Base-by-base conservation (phyloP, 2,329 filamentous ascomycete genomes). In the Eutypa lata region DNA sequence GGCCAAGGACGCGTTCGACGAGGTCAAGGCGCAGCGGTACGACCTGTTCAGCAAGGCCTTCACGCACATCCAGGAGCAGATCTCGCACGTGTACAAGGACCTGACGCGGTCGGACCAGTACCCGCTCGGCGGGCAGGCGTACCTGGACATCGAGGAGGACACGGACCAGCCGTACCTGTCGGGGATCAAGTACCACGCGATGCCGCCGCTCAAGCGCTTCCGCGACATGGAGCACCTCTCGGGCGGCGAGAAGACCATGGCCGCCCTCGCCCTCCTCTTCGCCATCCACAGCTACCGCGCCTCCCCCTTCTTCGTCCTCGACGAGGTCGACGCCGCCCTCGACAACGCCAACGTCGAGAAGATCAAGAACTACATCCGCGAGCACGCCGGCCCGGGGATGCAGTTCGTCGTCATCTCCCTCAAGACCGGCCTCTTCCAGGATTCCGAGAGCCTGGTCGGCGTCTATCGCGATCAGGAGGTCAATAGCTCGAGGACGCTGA, bases 181-280 rank as follows among this genome's bases (percentile, higher is more conserved):
- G 40, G 94, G 94, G 31, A 91, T 99, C 73, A 97, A 96, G 68
- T 99, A 99, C 73, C 92, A 97, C 69, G 95, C 94, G 57, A 99
- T 97, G 92, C 94, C 94, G 19, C 94, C 94, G 1, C 84, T 97
- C 57, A 99, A 99, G 76, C 91, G 94, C 45, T 99, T 99, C 82
- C 84, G 94, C 63, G 95, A 99, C 71, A 99, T 99, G 94, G 94
- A 99, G 71, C 94, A 97, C 69, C 78, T 99, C 10, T 96, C 91
- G 1, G 94, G 94, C 64, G 94, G 94, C 52, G 94, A 99, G 74
- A 99, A 99, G 79, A 99, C 94, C 0, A 99, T 99, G 87, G 94
- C 94, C 2, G 94, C 94, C 14, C 78, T 99, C 38, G 94, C 94
- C n/a, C 80, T 99, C 40, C 81, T 99, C 4, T 99, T 99, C 69